Percentiles rank a stretch among this genome's conserved stretches.
These are phyloP conservation scores for Metschnikowia cerradonensis DNA, from an alignment of 805 yeast species.

Conservation along the genomic window DNA sequence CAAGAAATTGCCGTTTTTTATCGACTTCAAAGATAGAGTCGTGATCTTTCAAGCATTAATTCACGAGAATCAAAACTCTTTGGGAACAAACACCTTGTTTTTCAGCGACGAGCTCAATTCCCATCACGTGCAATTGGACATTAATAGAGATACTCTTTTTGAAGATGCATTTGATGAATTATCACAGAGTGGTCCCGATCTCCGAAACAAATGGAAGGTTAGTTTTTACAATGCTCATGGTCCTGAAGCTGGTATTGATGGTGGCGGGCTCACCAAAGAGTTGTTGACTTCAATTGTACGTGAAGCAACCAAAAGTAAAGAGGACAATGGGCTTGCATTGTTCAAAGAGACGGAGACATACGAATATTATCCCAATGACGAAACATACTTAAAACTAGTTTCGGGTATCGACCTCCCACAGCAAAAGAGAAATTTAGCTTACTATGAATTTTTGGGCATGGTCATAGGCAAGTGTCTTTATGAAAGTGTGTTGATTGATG, in stretches of 20 bases:
- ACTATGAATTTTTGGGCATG: conserved; percentile 68
- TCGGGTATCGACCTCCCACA: conserved; percentile 28
- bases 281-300: conserved; percentile 68
- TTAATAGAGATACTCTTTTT: conserved; percentile 66
- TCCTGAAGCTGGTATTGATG: conserved; percentile 94
- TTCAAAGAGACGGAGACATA: conserved; percentile 46
- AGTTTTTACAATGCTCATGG: conserved; percentile 61
- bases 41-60: conserved; percentile 64
- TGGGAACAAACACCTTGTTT: conserved; percentile 18
- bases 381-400: conserved; percentile 34
- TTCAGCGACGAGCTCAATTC: conserved; percentile 13
- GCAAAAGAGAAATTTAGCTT: conserved; percentile 24
- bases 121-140: conserved; percentile 41
- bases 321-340: conserved; percentile 20
- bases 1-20: conserved; percentile 69
- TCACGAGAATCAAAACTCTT: conserved; percentile 43
- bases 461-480: conserved; percentile 86
- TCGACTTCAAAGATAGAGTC: conserved; percentile 73
- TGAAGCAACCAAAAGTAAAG: conserved; percentile 55
- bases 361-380: conserved; percentile 73
- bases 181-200: conserved; percentile 45
- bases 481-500: conserved; percentile 75
- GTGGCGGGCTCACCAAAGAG: conserved; percentile 95
- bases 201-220: conserved; percentile 61
- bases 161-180: conserved; percentile 71